Conservation (phyloP, 106 monocot species). For the Posidonia australis region DNA sequence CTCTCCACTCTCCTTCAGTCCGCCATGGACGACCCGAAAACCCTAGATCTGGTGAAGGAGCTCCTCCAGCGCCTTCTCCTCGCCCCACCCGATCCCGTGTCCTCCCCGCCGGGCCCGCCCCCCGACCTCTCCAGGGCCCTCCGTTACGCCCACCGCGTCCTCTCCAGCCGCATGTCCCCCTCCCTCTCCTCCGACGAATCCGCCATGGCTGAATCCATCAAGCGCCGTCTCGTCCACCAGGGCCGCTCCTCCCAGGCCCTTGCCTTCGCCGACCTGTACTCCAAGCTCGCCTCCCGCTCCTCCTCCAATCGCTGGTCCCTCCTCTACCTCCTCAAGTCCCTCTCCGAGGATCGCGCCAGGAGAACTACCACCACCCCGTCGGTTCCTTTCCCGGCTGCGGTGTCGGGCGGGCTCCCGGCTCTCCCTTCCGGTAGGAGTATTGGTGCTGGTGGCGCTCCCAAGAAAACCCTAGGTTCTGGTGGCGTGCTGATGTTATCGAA, state of each 20-base stretch:
- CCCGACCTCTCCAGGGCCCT: slow-evolving; percentile 26
- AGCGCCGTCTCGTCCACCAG: slow-evolving; percentile 54
- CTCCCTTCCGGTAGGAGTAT: neutral
- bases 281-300: slow-evolving; percentile 41
- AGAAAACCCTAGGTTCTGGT: slow-evolving; percentile 17
- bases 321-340: slow-evolving; percentile 63
- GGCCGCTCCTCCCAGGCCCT: slow-evolving; percentile 65
- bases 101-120: slow-evolving; percentile 18
- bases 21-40: slow-evolving; percentile 66
- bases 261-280: slow-evolving; percentile 61
- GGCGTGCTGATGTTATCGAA: slow-evolving; percentile 73
- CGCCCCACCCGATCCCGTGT: too few relatives aligned
- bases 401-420: neutral
- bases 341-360: slow-evolving; percentile 27
- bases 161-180: slow-evolving; percentile 62
- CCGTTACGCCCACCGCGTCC: slow-evolving; percentile 69
- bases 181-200: slow-evolving; percentile 46
- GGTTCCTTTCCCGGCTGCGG: slow-evolving; percentile 31
- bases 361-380: neutral
- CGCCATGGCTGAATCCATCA: slow-evolving; percentile 71
- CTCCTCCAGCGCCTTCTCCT: slow-evolving; percentile 56
- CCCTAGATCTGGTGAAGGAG: slow-evolving; percentile 63
- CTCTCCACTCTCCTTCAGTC: too few relatives aligned
- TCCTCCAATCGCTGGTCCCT: slow-evolving; percentile 51
- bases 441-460: neutral